Evolutionary conservation across 2,329 filamentous ascomycete genomes (phyloP).

Genomic region (Gaeumannomyces sp.): DNA sequence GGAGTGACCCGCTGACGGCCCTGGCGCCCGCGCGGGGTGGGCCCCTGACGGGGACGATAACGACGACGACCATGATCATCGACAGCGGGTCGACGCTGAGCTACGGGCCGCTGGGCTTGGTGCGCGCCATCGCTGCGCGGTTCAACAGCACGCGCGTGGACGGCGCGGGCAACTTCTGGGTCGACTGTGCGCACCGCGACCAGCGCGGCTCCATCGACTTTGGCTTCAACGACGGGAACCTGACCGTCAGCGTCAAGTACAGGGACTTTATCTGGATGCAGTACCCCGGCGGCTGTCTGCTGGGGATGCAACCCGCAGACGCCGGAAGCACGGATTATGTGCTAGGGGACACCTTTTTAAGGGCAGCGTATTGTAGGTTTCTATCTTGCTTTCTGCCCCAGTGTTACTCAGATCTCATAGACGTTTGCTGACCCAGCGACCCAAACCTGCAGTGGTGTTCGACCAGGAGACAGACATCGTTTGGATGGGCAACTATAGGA

Average conservation of each 20-base stretch:
- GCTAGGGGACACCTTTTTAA: slow-evolving; percentile 31
- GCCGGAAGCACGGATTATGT: slow-evolving; percentile 26
- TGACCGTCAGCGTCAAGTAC: slow-evolving; percentile 36
- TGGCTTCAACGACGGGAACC: slow-evolving; percentile 34
- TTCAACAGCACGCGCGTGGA: slow-evolving; percentile 25
- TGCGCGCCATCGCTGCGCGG: slow-evolving; percentile 30
- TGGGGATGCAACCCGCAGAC: slow-evolving; percentile 31
- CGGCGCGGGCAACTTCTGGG: slow-evolving; percentile 18
- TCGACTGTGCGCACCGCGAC: slow-evolving; percentile 33
- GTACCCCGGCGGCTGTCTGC: slow-evolving; percentile 24
- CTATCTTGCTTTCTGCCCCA: slow-evolving; percentile 16
- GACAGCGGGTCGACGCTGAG: slow-evolving; percentile 59
- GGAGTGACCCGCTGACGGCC: slow-evolving; percentile 20
- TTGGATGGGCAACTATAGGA: slow-evolving; percentile 32
- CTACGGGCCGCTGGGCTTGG: slow-evolving; percentile 53
- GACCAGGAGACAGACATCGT: slow-evolving; percentile 31
- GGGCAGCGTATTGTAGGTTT: slow-evolving; percentile 25
- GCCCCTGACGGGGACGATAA: neutral
- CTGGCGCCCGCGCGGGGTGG: slow-evolving; percentile 19
- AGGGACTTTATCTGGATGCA: slow-evolving; percentile 37
- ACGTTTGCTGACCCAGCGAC: slow-evolving; percentile 18
- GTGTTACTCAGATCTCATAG: neutral
- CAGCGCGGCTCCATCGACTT: slow-evolving; percentile 37
- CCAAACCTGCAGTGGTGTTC: slow-evolving; percentile 27
- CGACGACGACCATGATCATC: slow-evolving; percentile 39